Percentiles rank a stretch among this genome's conserved stretches.
These are phyloP conservation scores for Schwanniomyces vanrijiae DNA, from an alignment of 805 yeast genomes.

Conservation along the genomic window DNA sequence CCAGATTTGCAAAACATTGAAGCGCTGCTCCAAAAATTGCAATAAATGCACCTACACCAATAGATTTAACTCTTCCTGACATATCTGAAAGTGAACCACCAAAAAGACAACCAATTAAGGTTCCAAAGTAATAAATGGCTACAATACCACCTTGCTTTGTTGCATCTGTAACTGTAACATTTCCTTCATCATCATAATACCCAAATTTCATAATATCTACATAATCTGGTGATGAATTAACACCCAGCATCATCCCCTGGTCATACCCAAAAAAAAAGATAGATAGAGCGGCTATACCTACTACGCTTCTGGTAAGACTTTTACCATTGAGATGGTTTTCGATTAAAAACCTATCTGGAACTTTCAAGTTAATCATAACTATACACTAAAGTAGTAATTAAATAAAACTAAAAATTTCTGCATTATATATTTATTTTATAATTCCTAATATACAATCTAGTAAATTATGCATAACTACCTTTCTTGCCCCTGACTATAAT, in stretches of 20 bases:
- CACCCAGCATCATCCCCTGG: slow-evolving; percentile 75
- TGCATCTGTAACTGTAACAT: slow-evolving; percentile 27
- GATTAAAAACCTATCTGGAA: slow-evolving; percentile 4
- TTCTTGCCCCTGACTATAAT: not conserved
- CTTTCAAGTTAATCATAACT: not conserved
- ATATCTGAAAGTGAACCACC: slow-evolving; percentile 52
- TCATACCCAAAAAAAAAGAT: slow-evolving; percentile 72
- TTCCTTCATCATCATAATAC: slow-evolving; percentile 10
- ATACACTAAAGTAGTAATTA: not conserved
- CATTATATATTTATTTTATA: not conserved
- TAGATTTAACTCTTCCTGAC: slow-evolving; percentile 66
- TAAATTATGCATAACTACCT: not conserved
- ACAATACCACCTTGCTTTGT: slow-evolving; percentile 62
- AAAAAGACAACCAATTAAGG: slow-evolving; percentile 69
- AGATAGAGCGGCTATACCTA: slow-evolving; percentile 7
- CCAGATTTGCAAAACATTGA: slow-evolving; percentile 16
- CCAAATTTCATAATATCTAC: slow-evolving; percentile 28
- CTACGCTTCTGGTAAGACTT: slow-evolving; percentile 3
- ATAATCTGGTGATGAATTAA: slow-evolving; percentile 40
- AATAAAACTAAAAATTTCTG: not conserved
- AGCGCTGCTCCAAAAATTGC: slow-evolving; percentile 65
- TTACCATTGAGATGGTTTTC: slow-evolving; percentile 5
- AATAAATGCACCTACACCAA: slow-evolving; percentile 55
- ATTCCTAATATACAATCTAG: not conserved
- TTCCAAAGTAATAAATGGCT: slow-evolving; percentile 47